Conservation (phyloP, 306 rosid species). For the Elaeagnus macrophylla region DNA sequence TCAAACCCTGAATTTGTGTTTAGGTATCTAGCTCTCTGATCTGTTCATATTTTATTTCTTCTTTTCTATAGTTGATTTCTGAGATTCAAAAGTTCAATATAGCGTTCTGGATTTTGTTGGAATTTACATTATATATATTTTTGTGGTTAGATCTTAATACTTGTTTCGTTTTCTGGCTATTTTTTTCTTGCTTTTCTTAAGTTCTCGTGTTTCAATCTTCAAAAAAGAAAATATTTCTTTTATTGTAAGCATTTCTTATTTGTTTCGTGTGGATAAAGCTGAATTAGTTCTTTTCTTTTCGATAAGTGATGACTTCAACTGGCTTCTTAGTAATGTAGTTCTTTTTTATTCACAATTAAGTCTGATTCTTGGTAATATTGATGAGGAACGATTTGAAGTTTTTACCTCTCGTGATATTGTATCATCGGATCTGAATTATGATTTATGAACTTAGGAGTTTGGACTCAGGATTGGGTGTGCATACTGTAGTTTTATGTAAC, state of each 20-base stretch:
- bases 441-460: slow-evolving; percentile 1
- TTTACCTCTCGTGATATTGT: no score
- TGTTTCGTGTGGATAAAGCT: no score
- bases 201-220: neutral
- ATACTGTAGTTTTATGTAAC: neutral
- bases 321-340: no score
- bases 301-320: no score
- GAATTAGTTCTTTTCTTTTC: no score
- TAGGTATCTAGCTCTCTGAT: slow-evolving; percentile 35
- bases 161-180: neutral
- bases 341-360: neutral
- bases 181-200: neutral
- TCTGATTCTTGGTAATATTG: neutral
- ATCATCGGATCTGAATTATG: slow-evolving; percentile 39
- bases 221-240: no score
- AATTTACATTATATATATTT: neutral
- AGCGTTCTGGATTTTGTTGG: slow-evolving; percentile 8
- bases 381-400: neutral
- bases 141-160: slow-evolving; percentile 20
- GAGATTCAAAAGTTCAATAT: slow-evolving; percentile 6
- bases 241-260: no score
- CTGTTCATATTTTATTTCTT: slow-evolving; percentile 7
- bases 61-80: neutral
- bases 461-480: slow-evolving; percentile 1
- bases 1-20: slow-evolving; percentile 22